phyloP scores from a whole-genome alignment of 2,329 filamentous ascomycete species.

The Aspergillus sp. region DNA sequence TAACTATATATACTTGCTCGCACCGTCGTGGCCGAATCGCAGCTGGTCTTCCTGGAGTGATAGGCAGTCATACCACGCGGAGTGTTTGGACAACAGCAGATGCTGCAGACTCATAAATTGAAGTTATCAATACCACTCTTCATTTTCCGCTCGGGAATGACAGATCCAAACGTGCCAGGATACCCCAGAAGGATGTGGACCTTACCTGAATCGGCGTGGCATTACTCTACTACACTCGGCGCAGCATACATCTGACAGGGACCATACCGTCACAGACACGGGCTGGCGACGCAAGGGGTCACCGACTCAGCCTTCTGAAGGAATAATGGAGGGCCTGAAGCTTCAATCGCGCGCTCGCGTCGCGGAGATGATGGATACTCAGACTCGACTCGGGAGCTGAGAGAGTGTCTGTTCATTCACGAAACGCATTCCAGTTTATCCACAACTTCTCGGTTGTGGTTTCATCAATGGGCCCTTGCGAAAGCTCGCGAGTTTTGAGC shows the following conservation, averaged over 20 bases:
- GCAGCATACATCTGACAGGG: not conserved
- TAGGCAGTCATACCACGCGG: conserved; percentile 1
- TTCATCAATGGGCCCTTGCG: not conserved
- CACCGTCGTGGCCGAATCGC: conserved; percentile 6
- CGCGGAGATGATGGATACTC: not conserved
- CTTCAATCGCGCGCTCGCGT: not conserved
- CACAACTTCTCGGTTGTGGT: not conserved
- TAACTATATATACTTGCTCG: conserved; percentile 4
- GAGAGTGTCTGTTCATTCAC: not conserved
- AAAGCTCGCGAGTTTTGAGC: not conserved
- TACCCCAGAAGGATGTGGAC: conserved; percentile 12
- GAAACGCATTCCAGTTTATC: not conserved
- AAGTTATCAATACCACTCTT: not conserved
- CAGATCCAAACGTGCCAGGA: conserved; percentile 1
- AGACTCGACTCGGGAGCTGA: not conserved
- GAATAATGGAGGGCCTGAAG: not conserved
- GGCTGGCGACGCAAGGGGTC: conserved; percentile 7
- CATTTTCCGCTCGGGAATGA: not conserved
- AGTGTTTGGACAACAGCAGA: conserved; percentile 4
- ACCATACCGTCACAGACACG: not conserved
- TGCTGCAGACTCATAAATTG: conserved; percentile 1
- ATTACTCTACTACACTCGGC: not conserved
- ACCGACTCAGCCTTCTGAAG: conserved; percentile 2
- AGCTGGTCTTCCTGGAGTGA: not conserved
- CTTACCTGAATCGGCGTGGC: conserved; percentile 2